Conservation (phyloP, 1,284 basidiomycete genomes). For the Rhodotorula sp. region DNA sequence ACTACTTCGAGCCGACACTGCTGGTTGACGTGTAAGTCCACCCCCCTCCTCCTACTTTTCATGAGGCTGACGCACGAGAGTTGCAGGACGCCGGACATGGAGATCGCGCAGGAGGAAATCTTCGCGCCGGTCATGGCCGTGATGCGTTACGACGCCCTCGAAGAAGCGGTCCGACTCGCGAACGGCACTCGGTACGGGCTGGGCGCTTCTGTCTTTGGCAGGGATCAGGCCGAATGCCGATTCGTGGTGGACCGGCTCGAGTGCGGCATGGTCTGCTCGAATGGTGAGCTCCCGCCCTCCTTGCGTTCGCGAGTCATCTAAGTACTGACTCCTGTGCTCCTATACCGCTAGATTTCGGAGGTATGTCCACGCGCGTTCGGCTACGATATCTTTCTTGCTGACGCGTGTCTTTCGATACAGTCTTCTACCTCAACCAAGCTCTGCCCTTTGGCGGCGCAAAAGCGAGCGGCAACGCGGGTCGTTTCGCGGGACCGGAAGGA, state of each 20-base stretch:
- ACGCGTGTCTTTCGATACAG: not conserved
- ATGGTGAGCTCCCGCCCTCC: constrained; percentile 56
- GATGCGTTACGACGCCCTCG: constrained; percentile 73
- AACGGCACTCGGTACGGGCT: constrained; percentile 81
- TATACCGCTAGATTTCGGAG: constrained; percentile 12
- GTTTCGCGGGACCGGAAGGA: constrained; percentile 91
- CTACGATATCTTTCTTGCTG: constrained; percentile 12
- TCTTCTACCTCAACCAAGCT: constrained; percentile 61
- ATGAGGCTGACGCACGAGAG: too few species aligned
- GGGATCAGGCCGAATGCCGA: constrained; percentile 68
- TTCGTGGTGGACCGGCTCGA: constrained; percentile 74
- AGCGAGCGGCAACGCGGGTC: constrained; percentile 73
- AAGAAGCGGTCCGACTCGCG: constrained; percentile 79
- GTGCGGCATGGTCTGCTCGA: constrained; percentile 95
- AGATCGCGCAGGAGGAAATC: constrained; percentile 73
- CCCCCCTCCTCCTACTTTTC: constrained; percentile 51
- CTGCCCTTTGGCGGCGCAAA: constrained; percentile 84
- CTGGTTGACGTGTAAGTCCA: constrained; percentile 64
- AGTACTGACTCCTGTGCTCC: not conserved
- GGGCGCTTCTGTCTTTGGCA: constrained; percentile 94
- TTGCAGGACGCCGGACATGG: constrained; percentile 60
- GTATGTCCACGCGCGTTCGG: not conserved
- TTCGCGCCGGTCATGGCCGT: constrained; percentile 86
- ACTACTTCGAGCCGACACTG: constrained; percentile 83
- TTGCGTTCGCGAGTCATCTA: not conserved